Evolutionary conservation across 768 basidiomycete species (phyloP).

Genomic region (Trametes coccinea): DNA sequence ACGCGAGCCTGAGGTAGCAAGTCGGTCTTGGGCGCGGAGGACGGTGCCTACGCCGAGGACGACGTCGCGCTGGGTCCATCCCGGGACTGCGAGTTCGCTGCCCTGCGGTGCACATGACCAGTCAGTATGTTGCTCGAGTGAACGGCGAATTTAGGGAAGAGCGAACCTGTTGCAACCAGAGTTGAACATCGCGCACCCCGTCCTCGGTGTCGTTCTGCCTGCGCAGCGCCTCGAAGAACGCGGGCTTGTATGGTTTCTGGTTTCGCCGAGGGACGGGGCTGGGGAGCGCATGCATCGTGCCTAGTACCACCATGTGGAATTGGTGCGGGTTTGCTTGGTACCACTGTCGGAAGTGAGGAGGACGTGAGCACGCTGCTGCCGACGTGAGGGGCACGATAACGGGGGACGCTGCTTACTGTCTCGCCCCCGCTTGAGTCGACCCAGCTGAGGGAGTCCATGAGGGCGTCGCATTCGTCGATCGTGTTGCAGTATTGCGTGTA

Average conservation of each 20-base stretch:
- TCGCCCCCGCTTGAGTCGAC: constrained; percentile 69
- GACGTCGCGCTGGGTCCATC: constrained; percentile 55
- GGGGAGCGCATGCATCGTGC: constrained; percentile 84
- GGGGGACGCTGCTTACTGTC: constrained; percentile 45
- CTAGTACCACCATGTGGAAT: constrained; percentile 83
- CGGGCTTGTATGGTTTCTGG: constrained; percentile 87
- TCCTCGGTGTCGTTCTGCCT: constrained; percentile 62
- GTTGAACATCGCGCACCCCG: constrained; percentile 53
- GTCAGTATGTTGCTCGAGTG: neutral
- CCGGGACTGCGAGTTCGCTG: constrained; percentile 28
- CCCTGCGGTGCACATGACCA: neutral
- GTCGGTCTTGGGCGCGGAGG: constrained; percentile 48
- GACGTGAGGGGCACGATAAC: neutral
- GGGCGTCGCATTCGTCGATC: constrained; percentile 67
- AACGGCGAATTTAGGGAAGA: no score
- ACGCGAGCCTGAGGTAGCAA: neutral
- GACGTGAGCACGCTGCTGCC: neutral
- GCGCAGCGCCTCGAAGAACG: constrained; percentile 69
- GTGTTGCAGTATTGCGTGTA: constrained; percentile 82
- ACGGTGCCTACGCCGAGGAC: constrained; percentile 60
- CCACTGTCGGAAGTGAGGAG: constrained; percentile 42
- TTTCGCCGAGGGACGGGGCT: constrained; percentile 75
- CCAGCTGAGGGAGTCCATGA: constrained; percentile 78
- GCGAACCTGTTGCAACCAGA: constrained; percentile 52
- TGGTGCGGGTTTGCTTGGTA: constrained; percentile 75